A percentile compares a stretch with the other conserved stretches of the same genome.
These are phyloP conservation scores for Monilinia fructigena DNA, from an alignment of 2,329 filamentous ascomycete genomes.

Conservation along the genomic window DNA sequence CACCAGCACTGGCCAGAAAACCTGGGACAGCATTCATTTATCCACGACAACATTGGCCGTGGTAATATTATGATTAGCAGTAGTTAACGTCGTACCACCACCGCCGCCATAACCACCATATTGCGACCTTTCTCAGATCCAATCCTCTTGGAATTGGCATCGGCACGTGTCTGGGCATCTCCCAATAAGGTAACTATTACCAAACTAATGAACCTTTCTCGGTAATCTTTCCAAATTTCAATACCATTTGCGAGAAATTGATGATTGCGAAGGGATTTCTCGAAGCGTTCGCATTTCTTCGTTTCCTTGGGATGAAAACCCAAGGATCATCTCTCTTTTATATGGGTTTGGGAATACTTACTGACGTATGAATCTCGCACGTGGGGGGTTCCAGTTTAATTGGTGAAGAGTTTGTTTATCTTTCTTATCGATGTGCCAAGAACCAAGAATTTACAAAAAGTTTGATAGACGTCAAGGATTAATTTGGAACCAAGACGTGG, in stretches of 20 bases:
- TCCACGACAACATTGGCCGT: conserved; percentile 45
- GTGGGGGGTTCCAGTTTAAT: conserved; percentile 12
- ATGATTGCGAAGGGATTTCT: not conserved
- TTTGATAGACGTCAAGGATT: conserved; percentile 1
- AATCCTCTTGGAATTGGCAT: conserved; percentile 14
- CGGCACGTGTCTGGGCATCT: conserved; percentile 23
- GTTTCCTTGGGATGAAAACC: not conserved
- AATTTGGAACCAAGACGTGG: conserved; percentile 4
- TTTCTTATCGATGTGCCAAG: conserved; percentile 22
- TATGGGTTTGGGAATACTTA: not conserved
- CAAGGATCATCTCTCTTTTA: conserved; percentile 11
- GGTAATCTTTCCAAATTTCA: not conserved
- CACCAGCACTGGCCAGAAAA: conserved; percentile 60
- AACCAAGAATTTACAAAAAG: not conserved
- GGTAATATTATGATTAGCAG: not conserved
- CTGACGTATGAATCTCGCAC: conserved; percentile 18
- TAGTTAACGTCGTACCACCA: conserved; percentile 39
- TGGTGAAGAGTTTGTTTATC: conserved; percentile 15
- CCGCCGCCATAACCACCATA: conserved; percentile 31
- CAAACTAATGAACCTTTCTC: not conserved
- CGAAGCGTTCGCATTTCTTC: not conserved
- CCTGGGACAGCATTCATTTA: conserved; percentile 56
- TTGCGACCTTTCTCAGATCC: conserved; percentile 17
- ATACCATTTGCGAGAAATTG: conserved; percentile 2
- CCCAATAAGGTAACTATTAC: not conserved